Evolutionary conservation across 148 eudicot species (phyloP).

Genomic region (Rhododendron mucronatum): DNA sequence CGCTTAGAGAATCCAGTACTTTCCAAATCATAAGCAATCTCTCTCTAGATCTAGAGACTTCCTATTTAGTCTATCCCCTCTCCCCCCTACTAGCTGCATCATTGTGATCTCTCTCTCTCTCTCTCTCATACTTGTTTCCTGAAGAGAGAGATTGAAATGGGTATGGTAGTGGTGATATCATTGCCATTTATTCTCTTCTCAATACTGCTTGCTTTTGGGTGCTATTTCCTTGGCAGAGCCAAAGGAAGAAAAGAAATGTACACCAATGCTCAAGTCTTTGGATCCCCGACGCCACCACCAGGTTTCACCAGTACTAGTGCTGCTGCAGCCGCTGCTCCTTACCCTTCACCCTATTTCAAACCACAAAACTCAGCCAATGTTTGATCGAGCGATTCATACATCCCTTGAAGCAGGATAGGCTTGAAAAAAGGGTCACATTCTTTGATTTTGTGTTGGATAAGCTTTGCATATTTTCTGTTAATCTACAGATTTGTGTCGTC

Average conservation of each 20-base stretch:
- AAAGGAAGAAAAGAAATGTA: constrained; percentile 40
- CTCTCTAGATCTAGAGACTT: background rate
- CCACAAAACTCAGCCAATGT: constrained; percentile 24
- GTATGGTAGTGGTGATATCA: constrained; percentile 48
- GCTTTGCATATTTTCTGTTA: background rate
- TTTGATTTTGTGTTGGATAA: background rate
- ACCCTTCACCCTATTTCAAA: constrained; percentile 22
- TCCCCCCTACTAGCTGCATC: background rate
- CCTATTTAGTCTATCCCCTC: background rate
- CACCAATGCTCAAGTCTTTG: constrained; percentile 33
- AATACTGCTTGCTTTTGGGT: constrained; percentile 42
- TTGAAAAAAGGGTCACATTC: no score
- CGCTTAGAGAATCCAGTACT: background rate
- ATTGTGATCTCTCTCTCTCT: background rate
- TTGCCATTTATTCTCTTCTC: constrained; percentile 46
- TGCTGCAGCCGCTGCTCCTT: background rate
- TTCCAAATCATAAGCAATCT: background rate
- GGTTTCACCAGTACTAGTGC: constrained; percentile 3
- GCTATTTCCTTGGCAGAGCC: constrained; percentile 46
- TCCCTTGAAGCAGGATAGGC: background rate
- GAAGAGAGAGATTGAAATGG: constrained; percentile 24
- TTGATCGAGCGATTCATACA: background rate
- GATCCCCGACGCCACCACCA: constrained; percentile 38
- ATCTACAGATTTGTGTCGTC: background rate
- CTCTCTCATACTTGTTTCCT: background rate